Conservation (phyloP, 2,329 filamentous ascomycete species). For the Clonostachys rhizophaga region DNA sequence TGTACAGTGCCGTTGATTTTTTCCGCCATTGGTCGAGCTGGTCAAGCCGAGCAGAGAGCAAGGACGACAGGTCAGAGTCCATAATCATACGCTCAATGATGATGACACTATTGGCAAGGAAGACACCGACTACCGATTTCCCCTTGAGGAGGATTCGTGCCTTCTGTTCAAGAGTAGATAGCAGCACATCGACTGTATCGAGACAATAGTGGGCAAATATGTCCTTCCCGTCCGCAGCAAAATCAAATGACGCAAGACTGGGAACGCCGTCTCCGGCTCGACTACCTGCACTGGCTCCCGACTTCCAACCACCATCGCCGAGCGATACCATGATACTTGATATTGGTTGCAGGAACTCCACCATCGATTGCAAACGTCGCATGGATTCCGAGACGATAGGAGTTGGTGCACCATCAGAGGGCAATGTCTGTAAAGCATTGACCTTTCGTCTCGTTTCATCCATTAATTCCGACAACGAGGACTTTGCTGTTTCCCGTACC, state of each 20-base stretch:
- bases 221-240: conserved; percentile 81
- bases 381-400: conserved; percentile 81
- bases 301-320: conserved; percentile 87
- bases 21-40: conserved; percentile 83
- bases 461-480: conserved; percentile 75
- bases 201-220: conserved; percentile 87
- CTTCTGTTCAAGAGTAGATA: conserved; percentile 71
- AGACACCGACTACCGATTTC: conserved; percentile 79
- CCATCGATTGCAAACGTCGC: conserved; percentile 80
- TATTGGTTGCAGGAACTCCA: conserved; percentile 78
- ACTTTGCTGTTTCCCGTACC: conserved; percentile 86
- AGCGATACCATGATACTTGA: conserved; percentile 88
- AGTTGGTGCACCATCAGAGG: conserved; percentile 72
- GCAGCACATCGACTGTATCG: conserved; percentile 80
- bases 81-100: conserved; percentile 82
- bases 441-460: conserved; percentile 77
- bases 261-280: conserved; percentile 61
- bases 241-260: conserved; percentile 75
- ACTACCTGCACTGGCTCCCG: conserved; percentile 40
- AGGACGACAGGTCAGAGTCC: conserved; percentile 69
- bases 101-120: conserved; percentile 82
- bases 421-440: conserved; percentile 60
- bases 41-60: conserved; percentile 63
- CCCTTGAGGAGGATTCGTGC: conserved; percentile 68
- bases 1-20: conserved; percentile 75